Conservation (phyloP, 2,329 filamentous ascomycete genomes). For the Beauveria asiatica region DNA sequence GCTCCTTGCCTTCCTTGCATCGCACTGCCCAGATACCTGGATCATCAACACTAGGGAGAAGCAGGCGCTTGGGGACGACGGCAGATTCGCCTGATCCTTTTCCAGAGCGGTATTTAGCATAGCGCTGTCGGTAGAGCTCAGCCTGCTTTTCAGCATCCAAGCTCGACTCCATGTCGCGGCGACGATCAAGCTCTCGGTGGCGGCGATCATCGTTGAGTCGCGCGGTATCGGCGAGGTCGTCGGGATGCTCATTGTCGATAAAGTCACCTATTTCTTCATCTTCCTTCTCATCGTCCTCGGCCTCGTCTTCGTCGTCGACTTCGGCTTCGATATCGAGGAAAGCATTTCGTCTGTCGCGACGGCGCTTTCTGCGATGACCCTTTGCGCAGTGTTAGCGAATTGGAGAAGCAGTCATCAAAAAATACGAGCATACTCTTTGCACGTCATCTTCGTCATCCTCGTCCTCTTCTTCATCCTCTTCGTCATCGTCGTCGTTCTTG, state of each 20-base stretch:
- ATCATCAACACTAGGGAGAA: slow-evolving; percentile 89
- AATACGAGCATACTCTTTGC: slow-evolving; percentile 43
- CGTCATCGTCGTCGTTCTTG: slow-evolving; percentile 26
- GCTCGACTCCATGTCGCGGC: slow-evolving; percentile 77
- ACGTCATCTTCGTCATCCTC: slow-evolving; percentile 60
- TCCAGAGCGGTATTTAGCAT: slow-evolving; percentile 74
- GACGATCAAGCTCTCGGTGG: slow-evolving; percentile 88
- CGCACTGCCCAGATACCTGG: slow-evolving; percentile 92
- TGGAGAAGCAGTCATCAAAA: neutral
- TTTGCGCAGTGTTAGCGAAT: slow-evolving; percentile 21
- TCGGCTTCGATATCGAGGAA: slow-evolving; percentile 98
- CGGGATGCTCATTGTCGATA: slow-evolving; percentile 82
- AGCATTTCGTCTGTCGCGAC: slow-evolving; percentile 64
- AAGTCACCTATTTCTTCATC: slow-evolving; percentile 75
- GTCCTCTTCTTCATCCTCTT: slow-evolving; percentile 32
- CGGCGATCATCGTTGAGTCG: slow-evolving; percentile 81
- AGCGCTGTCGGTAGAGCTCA: slow-evolving; percentile 75
- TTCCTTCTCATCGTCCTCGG: slow-evolving; percentile 83
- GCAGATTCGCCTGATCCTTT: slow-evolving; percentile 60
- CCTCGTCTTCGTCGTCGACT: slow-evolving; percentile 89
- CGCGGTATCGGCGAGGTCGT: slow-evolving; percentile 74
- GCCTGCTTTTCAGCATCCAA: slow-evolving; percentile 93
- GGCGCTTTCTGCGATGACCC: slow-evolving; percentile 72
- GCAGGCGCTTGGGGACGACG: slow-evolving; percentile 73
- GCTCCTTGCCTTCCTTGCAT: slow-evolving; percentile 92